Base-by-base conservation (phyloP, 176 grass and related monocot genomes). In the Tillandsia leiboldiana region DNA sequence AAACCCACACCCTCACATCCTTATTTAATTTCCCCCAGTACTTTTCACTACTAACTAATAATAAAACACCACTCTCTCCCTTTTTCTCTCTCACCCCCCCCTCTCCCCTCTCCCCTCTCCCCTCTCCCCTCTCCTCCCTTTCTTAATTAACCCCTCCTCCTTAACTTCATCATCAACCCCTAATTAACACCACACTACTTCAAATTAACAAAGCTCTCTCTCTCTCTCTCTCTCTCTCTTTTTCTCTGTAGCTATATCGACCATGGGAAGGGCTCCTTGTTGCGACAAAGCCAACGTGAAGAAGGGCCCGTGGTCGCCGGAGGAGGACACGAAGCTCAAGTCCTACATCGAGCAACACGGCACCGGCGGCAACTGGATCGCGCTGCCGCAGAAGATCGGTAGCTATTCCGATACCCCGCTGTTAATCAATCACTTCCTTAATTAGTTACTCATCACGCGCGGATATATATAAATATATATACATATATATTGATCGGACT, bases 261-360 rank as follows among this genome's bases (percentile, higher is more conserved):
- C 56, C 33, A 83, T 88, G 85, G 85, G 85, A 75, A 75, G 85
- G 70, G 82, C 85, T 51, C 85, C 85, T 71, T 88, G 81, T 67
- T 88, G 85, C 66, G 85, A 88, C 85, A 88, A 88, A 79, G 73
- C 81, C 66, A 53, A 70, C 72, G 87, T 90, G 42, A 90, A 86
- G 73, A 79, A 82, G 20, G 87, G 87, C 15, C 73, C 80, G 18
- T 90, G 87, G 87, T 75, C 87, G 14, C 70, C 67, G 29, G 83
- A 86, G 68, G 87, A 90, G 73, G 87, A 86, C 75, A 70, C 70
- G 42, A 76, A 53, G 12, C 80, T 90, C 14, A 82, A 82, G 17
- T 81, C 74, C 51, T 86, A 86, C 65, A 83, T 90, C 11, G 70
- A 81, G 24, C 58, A 75, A 26, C 61, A 90, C 56, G 87, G 80